phyloP scores from a whole-genome alignment of 768 basidiomycete species.

The Lentinula guzmanii region DNA sequence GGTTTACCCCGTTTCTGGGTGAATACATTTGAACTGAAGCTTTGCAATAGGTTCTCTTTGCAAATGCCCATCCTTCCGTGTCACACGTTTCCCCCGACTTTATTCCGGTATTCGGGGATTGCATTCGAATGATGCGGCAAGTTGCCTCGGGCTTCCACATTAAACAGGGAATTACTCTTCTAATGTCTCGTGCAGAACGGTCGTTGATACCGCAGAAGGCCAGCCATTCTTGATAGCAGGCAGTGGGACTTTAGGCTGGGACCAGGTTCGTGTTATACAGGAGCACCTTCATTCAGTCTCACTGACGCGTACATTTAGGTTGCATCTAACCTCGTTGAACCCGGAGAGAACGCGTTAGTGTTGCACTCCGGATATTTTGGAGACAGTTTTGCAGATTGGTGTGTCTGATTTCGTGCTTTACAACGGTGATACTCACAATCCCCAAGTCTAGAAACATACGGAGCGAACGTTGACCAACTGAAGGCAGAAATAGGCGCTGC shows the following conservation, averaged over 20 bases:
- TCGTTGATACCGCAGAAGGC: constrained; percentile 69
- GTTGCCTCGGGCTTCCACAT: constrained; percentile 11
- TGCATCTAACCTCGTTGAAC: constrained; percentile 84
- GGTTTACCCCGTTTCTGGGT: background rate
- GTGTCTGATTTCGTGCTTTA: constrained; percentile 7
- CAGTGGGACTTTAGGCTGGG: constrained; percentile 95
- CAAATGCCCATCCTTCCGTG: constrained; percentile 89
- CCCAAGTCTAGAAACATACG: constrained; percentile 75
- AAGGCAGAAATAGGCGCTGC: constrained; percentile 79
- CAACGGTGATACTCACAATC: background rate
- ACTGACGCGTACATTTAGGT: constrained; percentile 41
- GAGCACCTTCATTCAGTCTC: background rate
- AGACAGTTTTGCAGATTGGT: constrained; percentile 87
- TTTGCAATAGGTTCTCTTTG: constrained; percentile 64
- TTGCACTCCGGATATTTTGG: constrained; percentile 93
- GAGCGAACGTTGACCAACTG: constrained; percentile 80
- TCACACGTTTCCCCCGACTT: constrained; percentile 90
- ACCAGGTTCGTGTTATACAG: constrained; percentile 52
- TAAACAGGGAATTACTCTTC: background rate
- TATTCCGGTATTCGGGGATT: constrained; percentile 81
- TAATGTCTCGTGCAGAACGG: constrained; percentile 39
- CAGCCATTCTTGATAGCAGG: constrained; percentile 95
- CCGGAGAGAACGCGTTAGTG: constrained; percentile 74
- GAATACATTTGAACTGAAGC: background rate
- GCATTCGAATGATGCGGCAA: constrained; percentile 77